phyloP scores from a whole-genome alignment of 2,329 filamentous ascomycete genomes.

The Aspergillus spinulosporus region DNA sequence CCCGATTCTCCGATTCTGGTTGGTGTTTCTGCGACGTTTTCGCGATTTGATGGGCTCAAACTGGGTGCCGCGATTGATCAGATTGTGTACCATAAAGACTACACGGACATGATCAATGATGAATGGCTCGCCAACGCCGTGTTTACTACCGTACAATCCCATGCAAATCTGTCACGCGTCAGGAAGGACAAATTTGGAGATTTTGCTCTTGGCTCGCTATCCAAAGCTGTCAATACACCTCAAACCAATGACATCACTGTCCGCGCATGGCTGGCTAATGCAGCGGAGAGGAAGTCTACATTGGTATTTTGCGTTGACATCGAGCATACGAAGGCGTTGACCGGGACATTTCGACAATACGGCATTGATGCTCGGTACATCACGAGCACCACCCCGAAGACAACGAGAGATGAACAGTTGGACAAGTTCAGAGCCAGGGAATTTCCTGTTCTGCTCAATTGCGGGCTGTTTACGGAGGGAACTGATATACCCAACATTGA shows the following conservation, averaged over 20 bases:
- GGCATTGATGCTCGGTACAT: constrained; percentile 83
- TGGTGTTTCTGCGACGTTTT: constrained; percentile 81
- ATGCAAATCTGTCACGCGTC: constrained; percentile 74
- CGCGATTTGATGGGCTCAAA: constrained; percentile 78
- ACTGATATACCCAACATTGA: constrained; percentile 98
- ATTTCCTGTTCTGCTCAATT: constrained; percentile 89
- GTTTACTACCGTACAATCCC: constrained; percentile 87
- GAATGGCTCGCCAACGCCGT: constrained; percentile 88
- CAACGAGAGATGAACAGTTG: constrained; percentile 68
- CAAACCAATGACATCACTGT: constrained; percentile 81
- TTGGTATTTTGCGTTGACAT: constrained; percentile 94
- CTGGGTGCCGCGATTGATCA: constrained; percentile 86
- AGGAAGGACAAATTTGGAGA: constrained; percentile 68
- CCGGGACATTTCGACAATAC: constrained; percentile 70
- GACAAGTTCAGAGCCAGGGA: constrained; percentile 73
- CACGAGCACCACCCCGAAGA: constrained; percentile 74
- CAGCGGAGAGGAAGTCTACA: constrained; percentile 73
- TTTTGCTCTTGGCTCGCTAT: constrained; percentile 76
- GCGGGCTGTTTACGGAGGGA: constrained; percentile 93
- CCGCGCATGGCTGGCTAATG: constrained; percentile 80
- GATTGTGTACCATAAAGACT: constrained; percentile 92
- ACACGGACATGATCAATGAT: constrained; percentile 78
- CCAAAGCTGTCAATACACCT: constrained; percentile 76
- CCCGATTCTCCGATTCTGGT: constrained; percentile 66
- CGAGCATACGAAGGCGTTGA: constrained; percentile 74